Evolutionary conservation across 2,329 filamentous ascomycete species (phyloP).

Genomic region (Nannizziopsis barbatae): DNA sequence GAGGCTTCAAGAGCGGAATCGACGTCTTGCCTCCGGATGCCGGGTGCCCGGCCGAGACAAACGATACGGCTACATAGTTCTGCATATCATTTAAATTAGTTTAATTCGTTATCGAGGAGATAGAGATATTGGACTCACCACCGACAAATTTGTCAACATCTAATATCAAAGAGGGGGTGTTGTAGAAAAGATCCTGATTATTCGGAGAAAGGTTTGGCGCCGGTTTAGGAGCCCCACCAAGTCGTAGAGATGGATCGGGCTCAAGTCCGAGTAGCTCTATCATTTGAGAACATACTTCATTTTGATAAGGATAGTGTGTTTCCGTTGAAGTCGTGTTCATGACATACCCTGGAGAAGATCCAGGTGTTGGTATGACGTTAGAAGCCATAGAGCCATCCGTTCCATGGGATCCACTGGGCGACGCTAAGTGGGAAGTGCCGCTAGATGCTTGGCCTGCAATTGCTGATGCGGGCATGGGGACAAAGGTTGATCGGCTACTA

Average conservation of each 20-base stretch:
- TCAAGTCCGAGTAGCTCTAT: slow-evolving; percentile 5
- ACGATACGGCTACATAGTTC: slow-evolving; percentile 16
- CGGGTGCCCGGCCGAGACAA: slow-evolving; percentile 28
- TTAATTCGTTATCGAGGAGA: not conserved
- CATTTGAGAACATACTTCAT: slow-evolving; percentile 6
- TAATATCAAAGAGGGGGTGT: slow-evolving; percentile 12
- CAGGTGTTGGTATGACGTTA: not conserved
- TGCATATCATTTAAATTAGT: not conserved
- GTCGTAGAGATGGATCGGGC: not conserved
- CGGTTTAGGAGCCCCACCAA: not conserved
- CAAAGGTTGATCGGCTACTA: slow-evolving; percentile 22
- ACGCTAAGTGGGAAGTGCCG: not conserved
- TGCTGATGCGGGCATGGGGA: slow-evolving; percentile 18
- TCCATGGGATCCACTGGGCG: not conserved
- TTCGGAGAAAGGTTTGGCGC: not conserved
- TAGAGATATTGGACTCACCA: slow-evolving; percentile 15
- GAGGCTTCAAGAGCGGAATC: slow-evolving; percentile 22
- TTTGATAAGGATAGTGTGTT: not conserved
- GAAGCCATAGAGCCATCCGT: not conserved
- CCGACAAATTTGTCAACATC: slow-evolving; percentile 23
- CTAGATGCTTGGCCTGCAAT: not conserved
- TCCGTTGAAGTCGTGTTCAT: not conserved
- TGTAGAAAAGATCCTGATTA: not conserved
- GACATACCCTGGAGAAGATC: not conserved
- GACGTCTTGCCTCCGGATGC: slow-evolving; percentile 25